Conservation (phyloP, 2,329 filamentous ascomycete genomes). For the Fusarium lateritium region DNA sequence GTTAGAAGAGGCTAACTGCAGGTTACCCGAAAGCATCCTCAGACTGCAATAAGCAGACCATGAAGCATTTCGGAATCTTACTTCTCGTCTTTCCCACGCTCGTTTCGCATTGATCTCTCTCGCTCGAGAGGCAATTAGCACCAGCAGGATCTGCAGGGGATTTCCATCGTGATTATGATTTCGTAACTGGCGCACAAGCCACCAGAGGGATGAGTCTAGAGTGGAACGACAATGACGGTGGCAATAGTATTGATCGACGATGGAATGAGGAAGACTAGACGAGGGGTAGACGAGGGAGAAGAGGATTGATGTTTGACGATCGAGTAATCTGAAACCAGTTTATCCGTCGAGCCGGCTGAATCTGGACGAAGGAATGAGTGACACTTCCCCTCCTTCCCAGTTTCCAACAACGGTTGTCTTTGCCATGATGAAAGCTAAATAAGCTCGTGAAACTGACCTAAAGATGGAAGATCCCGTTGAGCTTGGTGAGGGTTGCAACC, state of each 20-base stretch:
- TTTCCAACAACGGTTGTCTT: conserved; percentile 6
- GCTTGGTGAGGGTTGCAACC: conserved; percentile 2
- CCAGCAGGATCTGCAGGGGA: conserved; percentile 6
- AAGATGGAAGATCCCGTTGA: conserved; percentile 7
- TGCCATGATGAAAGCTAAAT: not conserved
- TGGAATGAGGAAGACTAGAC: conserved; percentile 33
- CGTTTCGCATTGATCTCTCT: not conserved
- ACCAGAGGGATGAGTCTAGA: conserved; percentile 37
- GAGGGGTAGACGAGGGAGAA: conserved; percentile 18
- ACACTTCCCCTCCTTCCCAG: conserved; percentile 17
- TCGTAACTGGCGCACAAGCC: conserved; percentile 26
- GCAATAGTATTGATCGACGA: conserved; percentile 31
- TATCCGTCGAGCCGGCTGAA: conserved; percentile 17
- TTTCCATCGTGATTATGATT: conserved; percentile 6
- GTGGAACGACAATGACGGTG: conserved; percentile 39
- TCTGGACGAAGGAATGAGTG: conserved; percentile 8
- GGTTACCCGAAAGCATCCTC: conserved; percentile 19
- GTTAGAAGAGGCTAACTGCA: conserved; percentile 37
- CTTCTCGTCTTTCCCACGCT: not conserved
- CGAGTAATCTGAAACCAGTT: conserved; percentile 27
- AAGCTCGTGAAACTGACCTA: conserved; percentile 1
- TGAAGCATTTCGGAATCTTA: conserved; percentile 5
- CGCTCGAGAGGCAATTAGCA: conserved; percentile 10
- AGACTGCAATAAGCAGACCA: not conserved
- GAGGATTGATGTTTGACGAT: conserved; percentile 17